Evolutionary conservation across 2,329 filamentous ascomycete species (phyloP).

Genomic region (Allantophomopsis lycopodina): DNA sequence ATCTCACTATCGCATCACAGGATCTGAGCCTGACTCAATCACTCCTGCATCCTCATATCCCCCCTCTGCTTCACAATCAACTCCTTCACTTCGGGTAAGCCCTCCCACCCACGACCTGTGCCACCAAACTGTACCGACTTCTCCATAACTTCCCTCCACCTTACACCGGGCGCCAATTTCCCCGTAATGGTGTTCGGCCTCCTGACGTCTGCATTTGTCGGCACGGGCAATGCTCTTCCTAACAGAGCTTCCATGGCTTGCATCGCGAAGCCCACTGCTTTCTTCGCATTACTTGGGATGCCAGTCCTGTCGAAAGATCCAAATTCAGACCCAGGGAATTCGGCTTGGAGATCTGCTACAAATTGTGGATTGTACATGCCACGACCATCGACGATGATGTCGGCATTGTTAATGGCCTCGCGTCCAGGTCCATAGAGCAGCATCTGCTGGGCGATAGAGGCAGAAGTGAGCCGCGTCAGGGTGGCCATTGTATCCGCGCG

Average conservation of each 20-base stretch:
- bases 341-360: constrained; percentile 14
- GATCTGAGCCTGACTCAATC: too few relatives aligned
- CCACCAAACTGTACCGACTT: constrained; percentile 18
- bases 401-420: constrained; percentile 14
- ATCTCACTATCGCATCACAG: too few relatives aligned
- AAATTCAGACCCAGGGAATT: constrained; percentile 15
- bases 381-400: constrained; percentile 16
- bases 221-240: constrained; percentile 16
- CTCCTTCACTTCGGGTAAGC: constrained; percentile 17
- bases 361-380: constrained; percentile 16
- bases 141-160: constrained; percentile 18
- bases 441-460: constrained; percentile 17
- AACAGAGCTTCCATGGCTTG: constrained; percentile 20
- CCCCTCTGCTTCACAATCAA: constrained; percentile 10
- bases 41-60: too few relatives aligned
- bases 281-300: constrained; percentile 18
- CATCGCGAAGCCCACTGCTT: constrained; percentile 20
- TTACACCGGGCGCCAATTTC: constrained; percentile 16
- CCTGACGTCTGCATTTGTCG: constrained; percentile 17
- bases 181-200: constrained; percentile 19
- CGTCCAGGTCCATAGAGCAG: constrained; percentile 15
- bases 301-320: constrained; percentile 17
- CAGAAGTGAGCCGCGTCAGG: constrained; percentile 17
- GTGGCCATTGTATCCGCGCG: constrained; percentile 17
- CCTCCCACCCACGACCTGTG: constrained; percentile 17